Percentiles rank a stretch among this genome's conserved stretches.
Conservation (phyloP, 2,329 filamentous ascomycete genomes). For the Diaporthe sp. region DNA sequence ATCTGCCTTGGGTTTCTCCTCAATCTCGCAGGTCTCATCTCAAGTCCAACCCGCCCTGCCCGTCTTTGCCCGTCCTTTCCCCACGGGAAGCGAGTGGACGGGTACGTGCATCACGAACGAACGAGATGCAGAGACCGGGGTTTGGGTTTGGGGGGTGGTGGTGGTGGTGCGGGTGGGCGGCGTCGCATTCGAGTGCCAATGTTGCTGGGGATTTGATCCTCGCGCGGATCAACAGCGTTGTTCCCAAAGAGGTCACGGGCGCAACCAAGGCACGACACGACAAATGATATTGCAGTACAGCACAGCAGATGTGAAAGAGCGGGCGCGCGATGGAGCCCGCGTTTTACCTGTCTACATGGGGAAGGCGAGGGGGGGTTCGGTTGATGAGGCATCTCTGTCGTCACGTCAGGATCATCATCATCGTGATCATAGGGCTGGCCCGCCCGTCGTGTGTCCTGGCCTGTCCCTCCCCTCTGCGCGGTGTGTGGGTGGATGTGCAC, state of each 20-base stretch:
- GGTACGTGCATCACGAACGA: constrained; percentile 26
- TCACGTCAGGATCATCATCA: constrained; percentile 16
- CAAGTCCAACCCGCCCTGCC: background rate
- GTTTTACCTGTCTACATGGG: constrained; percentile 7
- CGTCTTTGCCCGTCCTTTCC: background rate
- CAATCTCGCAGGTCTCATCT: constrained; percentile 36
- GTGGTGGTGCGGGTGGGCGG: background rate
- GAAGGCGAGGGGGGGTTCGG: background rate
- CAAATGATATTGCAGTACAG: constrained; percentile 21
- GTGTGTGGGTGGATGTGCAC: background rate
- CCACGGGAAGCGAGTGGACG: constrained; percentile 5
- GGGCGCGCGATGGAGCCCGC: constrained; percentile 12
- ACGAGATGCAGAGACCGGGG: constrained; percentile 12
- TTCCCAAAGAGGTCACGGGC: constrained; percentile 8
- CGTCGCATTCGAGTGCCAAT: constrained; percentile 23
- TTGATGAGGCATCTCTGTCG: constrained; percentile 13
- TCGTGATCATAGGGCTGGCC: constrained; percentile 23
- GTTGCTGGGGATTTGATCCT: constrained; percentile 6
- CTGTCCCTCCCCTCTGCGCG: background rate
- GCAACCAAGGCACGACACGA: background rate
- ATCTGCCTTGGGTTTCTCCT: constrained; percentile 4
- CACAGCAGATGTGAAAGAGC: constrained; percentile 10
- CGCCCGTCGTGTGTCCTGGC: background rate
- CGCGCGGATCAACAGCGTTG: constrained; percentile 6
- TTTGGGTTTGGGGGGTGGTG: background rate